Evolutionary conservation across 768 basidiomycete species (phyloP), one percentile per base, ranked within the genome.

Genomic region (Suillus decipiens): DNA sequence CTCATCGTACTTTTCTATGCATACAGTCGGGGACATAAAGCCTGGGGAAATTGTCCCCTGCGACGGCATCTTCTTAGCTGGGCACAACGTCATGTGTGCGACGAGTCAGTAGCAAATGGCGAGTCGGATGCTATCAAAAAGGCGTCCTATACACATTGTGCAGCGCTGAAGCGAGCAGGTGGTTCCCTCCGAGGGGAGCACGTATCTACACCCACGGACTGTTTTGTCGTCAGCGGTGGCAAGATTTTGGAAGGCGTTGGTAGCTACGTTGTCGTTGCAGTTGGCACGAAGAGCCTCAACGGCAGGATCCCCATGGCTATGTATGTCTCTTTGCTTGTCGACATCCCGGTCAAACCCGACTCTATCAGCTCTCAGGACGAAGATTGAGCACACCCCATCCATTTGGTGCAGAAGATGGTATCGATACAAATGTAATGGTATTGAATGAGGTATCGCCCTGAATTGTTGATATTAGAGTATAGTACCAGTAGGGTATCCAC

Each of bases 251-350:
- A 99, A 76, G 97, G 97, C 48, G 90, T 96, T 51, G 97, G 97
- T 33, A 83, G 81, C 63, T 99, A 99, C 70, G 89, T 99, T 56
- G 87, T 98, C 59, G 90, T 97, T 58, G 89, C 94, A 2, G 94
- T 99, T 56, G 97, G 97, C 12, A 86, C 86, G 14, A 92, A 89
- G 78, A 93, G 90, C 68, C 98, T 98, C 77, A 95, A 98, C 72
- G 97, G 97, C 45, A 86, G 95, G 51, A 95, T 98, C 70, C 95
- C 99, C 92, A 96, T 96, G 89, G 91, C 95, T 96, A 70, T 41
- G 89, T 54, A 8, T 33, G 24, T 34, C 9, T 28, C 28, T 43
- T 56, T 37, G 41, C 24, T 51, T 58, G 24, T 57, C n/a, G 31
- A 22, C 5, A 1, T 1, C 28, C 34, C 11, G 7, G 17, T 10